Evolutionary conservation across 345 rosid species (phyloP), one percentile per base, ranked within the genome.

Genomic region (Eutrema yunnanense): DNA sequence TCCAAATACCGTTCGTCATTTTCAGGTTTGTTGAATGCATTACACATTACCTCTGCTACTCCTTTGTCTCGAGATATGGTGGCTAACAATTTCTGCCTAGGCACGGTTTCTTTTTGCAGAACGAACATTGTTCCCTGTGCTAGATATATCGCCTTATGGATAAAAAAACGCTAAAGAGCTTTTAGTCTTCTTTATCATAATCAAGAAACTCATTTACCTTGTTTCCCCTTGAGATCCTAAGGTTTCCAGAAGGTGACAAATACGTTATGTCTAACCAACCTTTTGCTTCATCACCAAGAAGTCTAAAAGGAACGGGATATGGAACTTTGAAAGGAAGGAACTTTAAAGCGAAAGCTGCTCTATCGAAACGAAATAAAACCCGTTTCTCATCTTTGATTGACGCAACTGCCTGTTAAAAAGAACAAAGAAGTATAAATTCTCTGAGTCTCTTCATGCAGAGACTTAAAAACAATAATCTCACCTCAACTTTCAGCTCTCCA

Each of bases 91-190:
- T 50, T 85, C 81, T 91, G 97, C 84, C 96, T 84, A 6, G 96
- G 92, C 49, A 88, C 93, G 3, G 77, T 88, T 72, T 78, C 85
- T 91, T 94, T 94, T 58, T 94, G 99, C 41, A 94, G 89, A 79
- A 91, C 97, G 77, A 91, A 91, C 53, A 96, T 87, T 81, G 99
- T 94, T 76, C 96, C 97, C 97, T 91, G 96, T 88, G 84, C 94
- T 87, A 93, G 75, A 86, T 61, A 69, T 69, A 71, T 84, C 38
- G 32, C 64, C 55, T 57, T 49, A 46, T 34, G 3, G 36, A 71
- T 59, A 6, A 32, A 12, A 34, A n/a, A 34, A n/a, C 5, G 2
- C 38, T 49, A 65, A 2, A 34, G 36, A 61, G 9, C 9, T 52
- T 54, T 22, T 49, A 4, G 10, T 10, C 1, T 19, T 55, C 6